Conservation (phyloP, 345 rosid genomes). For the Lumnitzera racemosa region DNA sequence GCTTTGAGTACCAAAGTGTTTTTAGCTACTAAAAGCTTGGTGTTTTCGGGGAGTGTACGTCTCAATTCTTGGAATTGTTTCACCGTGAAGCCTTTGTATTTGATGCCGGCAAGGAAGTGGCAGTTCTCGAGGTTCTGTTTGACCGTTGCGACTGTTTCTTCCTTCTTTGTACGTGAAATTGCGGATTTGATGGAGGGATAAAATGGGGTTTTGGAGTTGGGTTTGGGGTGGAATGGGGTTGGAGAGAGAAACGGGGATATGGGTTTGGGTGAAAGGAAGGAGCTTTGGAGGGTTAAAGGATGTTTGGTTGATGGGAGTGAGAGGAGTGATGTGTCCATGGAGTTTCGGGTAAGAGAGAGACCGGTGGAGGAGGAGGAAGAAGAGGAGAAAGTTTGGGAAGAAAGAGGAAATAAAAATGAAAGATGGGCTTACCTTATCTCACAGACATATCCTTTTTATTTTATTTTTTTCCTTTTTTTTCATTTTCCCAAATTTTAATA, state of each 20-base stretch:
- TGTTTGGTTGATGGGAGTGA: slow-evolving; percentile 47
- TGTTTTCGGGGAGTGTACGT: slow-evolving; percentile 52
- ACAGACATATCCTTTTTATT: no score
- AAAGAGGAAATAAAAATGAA: background rate
- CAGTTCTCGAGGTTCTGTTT: slow-evolving; percentile 75
- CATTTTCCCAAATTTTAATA: no score
- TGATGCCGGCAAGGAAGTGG: slow-evolving; percentile 70
- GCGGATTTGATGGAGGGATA: slow-evolving; percentile 53
- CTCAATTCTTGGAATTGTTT: slow-evolving; percentile 84
- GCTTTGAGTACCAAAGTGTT: slow-evolving; percentile 85
- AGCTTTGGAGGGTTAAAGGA: slow-evolving; percentile 15
- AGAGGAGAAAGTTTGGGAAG: background rate
- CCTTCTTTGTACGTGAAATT: slow-evolving; percentile 73
- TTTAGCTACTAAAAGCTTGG: slow-evolving; percentile 74
- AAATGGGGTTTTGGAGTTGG: slow-evolving; percentile 10
- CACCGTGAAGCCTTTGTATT: slow-evolving; percentile 73
- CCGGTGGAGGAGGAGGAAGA: background rate
- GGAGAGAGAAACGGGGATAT: slow-evolving; percentile 22
- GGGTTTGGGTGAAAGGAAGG: slow-evolving; percentile 13
- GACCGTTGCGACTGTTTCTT: slow-evolving; percentile 73
- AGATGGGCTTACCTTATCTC: slow-evolving; percentile 18
- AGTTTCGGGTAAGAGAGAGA: no score
- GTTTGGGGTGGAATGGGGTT: slow-evolving; percentile 14
- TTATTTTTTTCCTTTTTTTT: no score
- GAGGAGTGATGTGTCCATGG: slow-evolving; percentile 67